These are phyloP conservation scores for Ascochyta viciae-villosae DNA, from an alignment of 2,329 filamentous ascomycete genomes.

Conservation along the genomic window DNA sequence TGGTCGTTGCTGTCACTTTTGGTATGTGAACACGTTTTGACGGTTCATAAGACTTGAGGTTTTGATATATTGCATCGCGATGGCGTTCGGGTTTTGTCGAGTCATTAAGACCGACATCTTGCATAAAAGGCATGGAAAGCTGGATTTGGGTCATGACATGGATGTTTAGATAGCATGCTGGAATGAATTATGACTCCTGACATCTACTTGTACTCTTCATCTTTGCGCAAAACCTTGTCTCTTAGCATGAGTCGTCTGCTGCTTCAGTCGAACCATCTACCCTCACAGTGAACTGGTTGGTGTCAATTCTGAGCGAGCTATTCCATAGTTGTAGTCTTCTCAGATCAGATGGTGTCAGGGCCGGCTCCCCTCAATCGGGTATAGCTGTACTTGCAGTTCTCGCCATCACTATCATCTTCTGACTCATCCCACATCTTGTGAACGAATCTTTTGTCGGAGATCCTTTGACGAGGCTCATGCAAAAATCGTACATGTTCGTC, in stretches of 20 bases:
- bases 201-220: no score
- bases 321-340: no score
- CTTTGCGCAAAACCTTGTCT: no score
- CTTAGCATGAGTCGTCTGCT: no score
- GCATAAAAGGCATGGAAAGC: neutral
- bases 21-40: slow-evolving; percentile 10
- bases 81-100: slow-evolving; percentile 2
- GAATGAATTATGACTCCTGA: slow-evolving; percentile 3
- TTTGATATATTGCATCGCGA: neutral
- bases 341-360: no score
- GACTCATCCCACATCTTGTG: neutral
- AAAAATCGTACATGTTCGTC: neutral
- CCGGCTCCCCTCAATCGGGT: no score
- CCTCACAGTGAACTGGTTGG: no score
- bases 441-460: neutral
- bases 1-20: slow-evolving; percentile 39
- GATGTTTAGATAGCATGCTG: neutral
- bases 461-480: neutral
- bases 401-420: neutral
- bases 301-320: no score
- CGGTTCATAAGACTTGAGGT: neutral
- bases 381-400: no score
- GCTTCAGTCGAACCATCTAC: no score
- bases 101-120: neutral
- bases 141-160: neutral